Evolutionary conservation across 371 early-diverging fungal species (phyloP).

Genomic region (Mortierella sp.): DNA sequence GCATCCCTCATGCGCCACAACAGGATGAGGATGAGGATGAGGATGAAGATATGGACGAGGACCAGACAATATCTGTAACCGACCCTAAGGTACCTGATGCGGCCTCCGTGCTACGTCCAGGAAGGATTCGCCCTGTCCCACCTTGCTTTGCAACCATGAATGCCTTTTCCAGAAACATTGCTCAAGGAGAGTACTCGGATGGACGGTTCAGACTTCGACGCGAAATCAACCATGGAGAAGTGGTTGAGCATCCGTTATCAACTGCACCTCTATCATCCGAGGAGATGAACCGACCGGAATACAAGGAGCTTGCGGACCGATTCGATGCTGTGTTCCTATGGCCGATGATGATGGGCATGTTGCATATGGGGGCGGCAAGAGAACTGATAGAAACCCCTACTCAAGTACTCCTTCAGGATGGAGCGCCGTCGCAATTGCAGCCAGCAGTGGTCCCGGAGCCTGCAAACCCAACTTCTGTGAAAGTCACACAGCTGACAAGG

Average conservation of each 20-base stretch:
- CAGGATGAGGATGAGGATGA: not conserved
- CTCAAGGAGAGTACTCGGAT: conserved; percentile 13
- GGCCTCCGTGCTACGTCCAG: conserved; percentile 11
- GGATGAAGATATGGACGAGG: not conserved
- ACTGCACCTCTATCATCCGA: conserved; percentile 9
- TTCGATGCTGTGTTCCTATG: conserved; percentile 47
- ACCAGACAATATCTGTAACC: no score
- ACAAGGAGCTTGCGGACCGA: conserved; percentile 34
- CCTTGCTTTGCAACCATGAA: conserved; percentile 34
- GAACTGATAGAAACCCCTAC: not conserved
- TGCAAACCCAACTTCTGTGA: no score
- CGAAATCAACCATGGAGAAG: not conserved
- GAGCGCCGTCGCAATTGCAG: no score
- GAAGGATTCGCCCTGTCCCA: conserved; percentile 37
- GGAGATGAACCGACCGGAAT: conserved; percentile 33
- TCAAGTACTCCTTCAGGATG: not conserved
- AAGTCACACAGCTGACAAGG: no score
- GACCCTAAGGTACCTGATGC: conserved; percentile 7
- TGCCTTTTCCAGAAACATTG: conserved; percentile 25
- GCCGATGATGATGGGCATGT: conserved; percentile 49
- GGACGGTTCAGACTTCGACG: conserved; percentile 20
- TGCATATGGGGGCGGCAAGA: conserved; percentile 27
- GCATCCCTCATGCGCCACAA: conserved; percentile 20
- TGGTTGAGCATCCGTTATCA: not conserved
- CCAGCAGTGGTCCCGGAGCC: no score